phyloP scores from a whole-genome alignment of 768 basidiomycete genomes.

The Tricholomella constricta region DNA sequence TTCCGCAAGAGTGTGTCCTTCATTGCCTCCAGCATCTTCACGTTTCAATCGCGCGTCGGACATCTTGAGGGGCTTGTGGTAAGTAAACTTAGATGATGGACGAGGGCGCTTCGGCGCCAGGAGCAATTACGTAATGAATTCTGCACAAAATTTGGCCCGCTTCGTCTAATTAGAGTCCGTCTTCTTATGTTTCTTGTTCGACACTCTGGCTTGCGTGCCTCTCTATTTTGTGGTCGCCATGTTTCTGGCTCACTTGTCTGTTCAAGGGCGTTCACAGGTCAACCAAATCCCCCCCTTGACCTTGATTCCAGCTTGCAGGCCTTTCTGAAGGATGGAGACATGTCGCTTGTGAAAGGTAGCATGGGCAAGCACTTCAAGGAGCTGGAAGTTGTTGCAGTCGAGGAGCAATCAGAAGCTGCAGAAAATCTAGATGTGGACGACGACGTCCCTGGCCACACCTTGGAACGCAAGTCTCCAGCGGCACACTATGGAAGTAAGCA shows the following conservation, averaged over 20 bases:
- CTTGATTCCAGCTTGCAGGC: constrained; percentile 68
- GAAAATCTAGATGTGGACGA: constrained; percentile 32
- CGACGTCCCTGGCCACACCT: constrained; percentile 23
- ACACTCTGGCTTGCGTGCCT: background rate
- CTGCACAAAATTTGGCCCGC: background rate
- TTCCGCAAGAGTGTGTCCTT: constrained; percentile 10
- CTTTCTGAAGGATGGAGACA: constrained; percentile 67
- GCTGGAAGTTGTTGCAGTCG: constrained; percentile 52
- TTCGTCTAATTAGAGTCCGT: background rate
- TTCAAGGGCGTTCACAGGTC: constrained; percentile 20
- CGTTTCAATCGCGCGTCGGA: constrained; percentile 10
- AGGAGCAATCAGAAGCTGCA: constrained; percentile 34
- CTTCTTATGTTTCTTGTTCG: constrained; percentile 19
- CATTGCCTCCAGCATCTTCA: constrained; percentile 7
- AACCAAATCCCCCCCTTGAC: constrained; percentile 60
- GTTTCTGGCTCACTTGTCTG: background rate
- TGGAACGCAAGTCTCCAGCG: constrained; percentile 71
- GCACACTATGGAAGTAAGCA: constrained; percentile 77
- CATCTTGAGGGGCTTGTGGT: background rate
- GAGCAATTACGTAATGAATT: constrained; percentile 6
- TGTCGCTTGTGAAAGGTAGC: constrained; percentile 53
- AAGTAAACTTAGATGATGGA: background rate
- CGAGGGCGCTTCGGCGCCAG: too few relatives aligned
- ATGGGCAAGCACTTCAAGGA: constrained; percentile 41
- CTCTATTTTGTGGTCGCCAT: background rate